Conservation (phyloP, 192 early-diverging fungal genomes). For the Coemansia interrupta region DNA sequence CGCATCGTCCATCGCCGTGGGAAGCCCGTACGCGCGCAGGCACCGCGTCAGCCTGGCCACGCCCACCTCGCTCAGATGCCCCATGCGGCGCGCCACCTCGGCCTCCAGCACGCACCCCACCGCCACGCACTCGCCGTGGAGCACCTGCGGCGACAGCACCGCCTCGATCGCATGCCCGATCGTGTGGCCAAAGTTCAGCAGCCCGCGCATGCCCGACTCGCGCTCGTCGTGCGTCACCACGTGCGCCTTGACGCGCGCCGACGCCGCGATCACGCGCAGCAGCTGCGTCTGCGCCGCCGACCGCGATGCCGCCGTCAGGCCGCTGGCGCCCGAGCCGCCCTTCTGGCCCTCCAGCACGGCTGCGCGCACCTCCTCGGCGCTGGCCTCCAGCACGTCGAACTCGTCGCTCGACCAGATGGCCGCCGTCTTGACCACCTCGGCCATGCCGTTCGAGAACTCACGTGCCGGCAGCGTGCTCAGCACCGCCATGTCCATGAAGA, state of each 20-base stretch:
- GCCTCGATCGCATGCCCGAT: constrained; percentile 97
- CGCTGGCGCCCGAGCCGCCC: constrained; percentile 1
- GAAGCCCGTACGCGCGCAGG: constrained; percentile 83
- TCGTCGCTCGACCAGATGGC: constrained; percentile 86
- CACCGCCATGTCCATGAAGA: constrained; percentile 87
- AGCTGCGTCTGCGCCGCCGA: constrained; percentile 63
- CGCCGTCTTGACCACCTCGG: constrained; percentile 96
- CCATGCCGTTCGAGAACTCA: constrained; percentile 95
- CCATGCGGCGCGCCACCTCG: constrained; percentile 85
- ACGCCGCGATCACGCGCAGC: constrained; percentile 82
- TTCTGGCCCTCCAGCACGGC: constrained; percentile 59
- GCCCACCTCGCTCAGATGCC: constrained; percentile 78
- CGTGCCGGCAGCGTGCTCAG: constrained; percentile 82
- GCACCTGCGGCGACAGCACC: constrained; percentile 77
- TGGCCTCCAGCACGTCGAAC: constrained; percentile 86
- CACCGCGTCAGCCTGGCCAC: constrained; percentile 83
- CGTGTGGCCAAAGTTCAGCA: constrained; percentile 96
- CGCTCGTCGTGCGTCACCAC: constrained; percentile 95
- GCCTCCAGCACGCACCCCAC: constrained; percentile 94
- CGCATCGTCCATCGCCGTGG: constrained; percentile 80
- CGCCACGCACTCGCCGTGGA: constrained; percentile 96
- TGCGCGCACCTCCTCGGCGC: constrained; percentile 73
- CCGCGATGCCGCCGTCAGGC: constrained; percentile 54
- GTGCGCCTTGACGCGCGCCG: constrained; percentile 86
- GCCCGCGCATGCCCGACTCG: constrained; percentile 87